These are phyloP conservation scores for Diaporthe sp. DNA, from an alignment of 2,329 filamentous ascomycete genomes.

Conservation along the genomic window DNA sequence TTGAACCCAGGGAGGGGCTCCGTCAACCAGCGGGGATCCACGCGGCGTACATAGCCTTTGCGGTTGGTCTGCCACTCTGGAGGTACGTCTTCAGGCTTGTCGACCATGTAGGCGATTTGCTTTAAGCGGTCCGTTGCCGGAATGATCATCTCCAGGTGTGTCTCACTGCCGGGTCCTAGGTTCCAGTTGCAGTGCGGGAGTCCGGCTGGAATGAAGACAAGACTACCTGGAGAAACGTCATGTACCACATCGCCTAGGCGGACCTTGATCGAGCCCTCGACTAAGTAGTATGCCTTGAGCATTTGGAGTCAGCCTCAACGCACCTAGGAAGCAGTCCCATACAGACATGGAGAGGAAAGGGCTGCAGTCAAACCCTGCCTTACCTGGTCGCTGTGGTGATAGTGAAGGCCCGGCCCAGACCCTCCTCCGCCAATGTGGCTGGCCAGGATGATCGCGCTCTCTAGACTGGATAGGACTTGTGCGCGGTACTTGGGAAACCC, in stretches of 20 bases:
- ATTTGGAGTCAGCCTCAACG: background rate
- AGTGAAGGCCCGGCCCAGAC: background rate
- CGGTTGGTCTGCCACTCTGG: background rate
- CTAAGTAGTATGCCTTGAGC: background rate
- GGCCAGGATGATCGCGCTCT: background rate
- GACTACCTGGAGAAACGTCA: background rate
- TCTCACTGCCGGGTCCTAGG: background rate
- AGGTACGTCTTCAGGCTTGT: conserved; percentile 3
- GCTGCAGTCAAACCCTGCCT: background rate
- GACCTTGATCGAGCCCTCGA: background rate
- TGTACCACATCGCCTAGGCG: background rate
- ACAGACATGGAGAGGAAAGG: background rate
- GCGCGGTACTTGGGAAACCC: background rate
- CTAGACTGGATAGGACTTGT: background rate
- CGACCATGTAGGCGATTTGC: background rate
- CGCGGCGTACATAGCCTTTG: conserved; percentile 6
- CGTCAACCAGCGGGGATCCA: background rate
- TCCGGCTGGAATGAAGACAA: background rate
- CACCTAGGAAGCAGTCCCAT: background rate
- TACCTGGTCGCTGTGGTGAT: conserved; percentile 1
- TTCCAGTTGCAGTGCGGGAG: conserved; percentile 9
- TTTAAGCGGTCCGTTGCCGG: conserved; percentile 1
- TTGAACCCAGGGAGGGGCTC: background rate
- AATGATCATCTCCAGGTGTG: conserved; percentile 12
- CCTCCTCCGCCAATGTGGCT: background rate